These are phyloP conservation scores for Paramecium biaurelia DNA, from an alignment of 73 alveolate species.

Conservation along the genomic window DNA sequence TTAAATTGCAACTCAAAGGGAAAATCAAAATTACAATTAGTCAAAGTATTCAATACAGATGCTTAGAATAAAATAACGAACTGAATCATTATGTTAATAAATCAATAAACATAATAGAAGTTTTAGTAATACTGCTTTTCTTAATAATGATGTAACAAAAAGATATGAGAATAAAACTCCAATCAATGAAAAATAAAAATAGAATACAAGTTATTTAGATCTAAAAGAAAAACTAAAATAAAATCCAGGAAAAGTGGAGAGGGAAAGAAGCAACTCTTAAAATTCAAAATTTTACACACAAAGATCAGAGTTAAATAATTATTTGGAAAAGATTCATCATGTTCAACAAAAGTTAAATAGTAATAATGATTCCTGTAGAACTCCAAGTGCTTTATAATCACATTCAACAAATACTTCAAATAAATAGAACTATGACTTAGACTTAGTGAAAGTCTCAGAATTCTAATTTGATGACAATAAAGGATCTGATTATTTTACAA, in stretches of 20 bases:
- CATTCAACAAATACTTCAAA: slow-evolving; percentile 34
- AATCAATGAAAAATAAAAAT: background rate
- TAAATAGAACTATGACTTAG: background rate
- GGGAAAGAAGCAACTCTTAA: slow-evolving; percentile 36
- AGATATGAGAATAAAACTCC: background rate
- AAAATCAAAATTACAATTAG: background rate
- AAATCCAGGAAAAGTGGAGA: background rate
- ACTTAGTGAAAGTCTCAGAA: background rate
- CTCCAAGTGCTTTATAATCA: slow-evolving; percentile 43
- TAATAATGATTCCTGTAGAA: slow-evolving; percentile 28
- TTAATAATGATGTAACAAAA: background rate
- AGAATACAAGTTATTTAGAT: background rate
- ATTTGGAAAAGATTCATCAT: background rate
- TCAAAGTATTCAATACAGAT: background rate
- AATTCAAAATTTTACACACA: background rate
- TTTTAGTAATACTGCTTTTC: background rate
- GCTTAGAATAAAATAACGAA: background rate
- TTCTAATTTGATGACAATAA: background rate
- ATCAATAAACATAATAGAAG: background rate
- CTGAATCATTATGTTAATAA: slow-evolving; percentile 30
- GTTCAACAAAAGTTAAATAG: background rate
- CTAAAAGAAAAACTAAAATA: background rate
- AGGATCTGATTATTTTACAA: background rate
- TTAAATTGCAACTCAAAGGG: background rate
- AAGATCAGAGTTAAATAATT: background rate